These are phyloP conservation scores for Fusarium sp. DNA, from an alignment of 2,329 filamentous ascomycete genomes.

Conservation along the genomic window DNA sequence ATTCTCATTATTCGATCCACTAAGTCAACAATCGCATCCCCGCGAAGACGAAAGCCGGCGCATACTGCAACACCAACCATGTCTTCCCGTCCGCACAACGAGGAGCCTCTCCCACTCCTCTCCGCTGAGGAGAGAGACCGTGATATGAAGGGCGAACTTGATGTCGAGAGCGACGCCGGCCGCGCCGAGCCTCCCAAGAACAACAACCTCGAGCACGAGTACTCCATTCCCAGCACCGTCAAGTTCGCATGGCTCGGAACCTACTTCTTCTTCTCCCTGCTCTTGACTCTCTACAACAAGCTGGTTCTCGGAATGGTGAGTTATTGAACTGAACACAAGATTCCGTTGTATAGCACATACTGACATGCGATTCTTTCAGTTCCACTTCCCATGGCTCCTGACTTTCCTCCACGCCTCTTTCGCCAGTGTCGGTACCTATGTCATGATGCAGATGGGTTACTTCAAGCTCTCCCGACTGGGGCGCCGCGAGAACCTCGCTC, in stretches of 20 bases:
- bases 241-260: slow-evolving; percentile 63
- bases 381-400: slow-evolving; percentile 70
- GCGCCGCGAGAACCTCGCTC: slow-evolving; percentile 64
- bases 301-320: slow-evolving; percentile 63
- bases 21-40: slow-evolving; percentile 14
- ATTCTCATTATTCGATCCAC: background rate
- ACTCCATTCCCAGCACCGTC: slow-evolving; percentile 56
- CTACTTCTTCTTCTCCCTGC: slow-evolving; percentile 62
- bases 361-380: slow-evolving; percentile 53
- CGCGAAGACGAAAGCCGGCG: slow-evolving; percentile 22
- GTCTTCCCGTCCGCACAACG: slow-evolving; percentile 49
- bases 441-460: slow-evolving; percentile 62
- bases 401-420: slow-evolving; percentile 69
- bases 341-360: background rate
- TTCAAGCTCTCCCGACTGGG: slow-evolving; percentile 65
- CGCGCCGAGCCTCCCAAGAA: slow-evolving; percentile 45
- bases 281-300: slow-evolving; percentile 70
- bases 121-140: slow-evolving; percentile 48
- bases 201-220: slow-evolving; percentile 57
- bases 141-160: slow-evolving; percentile 47
- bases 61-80: slow-evolving; percentile 42
- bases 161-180: slow-evolving; percentile 50
- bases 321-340: slow-evolving; percentile 5
- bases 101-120: slow-evolving; percentile 50
- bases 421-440: slow-evolving; percentile 66